Evolutionary conservation across 345 rosid genomes (phyloP).

Genomic region (Eucalyptus victrix): DNA sequence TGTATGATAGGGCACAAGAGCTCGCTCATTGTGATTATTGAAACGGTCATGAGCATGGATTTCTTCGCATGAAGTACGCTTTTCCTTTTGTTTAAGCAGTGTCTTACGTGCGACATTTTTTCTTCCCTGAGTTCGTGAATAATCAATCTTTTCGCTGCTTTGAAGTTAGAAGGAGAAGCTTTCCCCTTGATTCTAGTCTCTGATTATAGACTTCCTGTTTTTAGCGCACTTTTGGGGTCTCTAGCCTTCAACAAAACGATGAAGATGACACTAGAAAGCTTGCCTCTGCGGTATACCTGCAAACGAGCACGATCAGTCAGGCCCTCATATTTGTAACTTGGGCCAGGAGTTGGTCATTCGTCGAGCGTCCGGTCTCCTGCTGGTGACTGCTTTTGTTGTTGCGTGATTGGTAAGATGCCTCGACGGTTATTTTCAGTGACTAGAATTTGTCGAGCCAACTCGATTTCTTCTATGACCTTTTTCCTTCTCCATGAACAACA

Average conservation of each 20-base stretch:
- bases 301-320: conserved; percentile 53
- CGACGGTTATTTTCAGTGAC: not conserved
- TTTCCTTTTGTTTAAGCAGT: not conserved
- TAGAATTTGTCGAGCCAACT: not conserved
- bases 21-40: not conserved
- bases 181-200: not conserved
- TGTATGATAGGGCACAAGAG: not conserved
- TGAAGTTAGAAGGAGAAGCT: not conserved
- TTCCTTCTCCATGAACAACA: not conserved
- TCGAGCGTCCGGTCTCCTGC: not conserved
- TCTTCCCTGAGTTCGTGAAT: not conserved
- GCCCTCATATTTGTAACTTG: conserved; percentile 45
- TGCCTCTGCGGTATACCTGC: conserved; percentile 45
- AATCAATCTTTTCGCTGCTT: conserved; percentile 3
- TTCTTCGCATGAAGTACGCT: not conserved
- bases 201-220: not conserved
- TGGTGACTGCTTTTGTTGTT: not conserved
- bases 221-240: conserved; percentile 42
- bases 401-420: not conserved
- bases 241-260: conserved; percentile 30
- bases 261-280: conserved; percentile 22
- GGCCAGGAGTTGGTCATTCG: not conserved
- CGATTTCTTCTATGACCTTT: not conserved
- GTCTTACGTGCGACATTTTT: not conserved
- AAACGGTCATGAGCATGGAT: not conserved